Evolutionary conservation across 768 basidiomycete species (phyloP).

Genomic region (Phylloporus sp.): DNA sequence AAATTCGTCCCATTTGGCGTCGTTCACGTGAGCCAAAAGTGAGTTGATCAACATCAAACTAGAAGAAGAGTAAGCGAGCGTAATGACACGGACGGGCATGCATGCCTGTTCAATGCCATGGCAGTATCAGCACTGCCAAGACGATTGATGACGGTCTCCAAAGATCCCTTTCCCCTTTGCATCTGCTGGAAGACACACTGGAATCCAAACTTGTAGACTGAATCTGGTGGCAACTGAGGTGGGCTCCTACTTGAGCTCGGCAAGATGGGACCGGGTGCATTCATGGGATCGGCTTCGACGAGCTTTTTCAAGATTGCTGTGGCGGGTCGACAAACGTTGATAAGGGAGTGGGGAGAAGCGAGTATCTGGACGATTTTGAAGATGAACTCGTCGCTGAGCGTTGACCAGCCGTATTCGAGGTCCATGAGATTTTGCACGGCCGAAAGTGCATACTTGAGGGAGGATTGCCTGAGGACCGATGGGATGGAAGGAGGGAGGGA

Average conservation of each 20-base stretch:
- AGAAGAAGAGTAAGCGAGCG: slow-evolving; percentile 8
- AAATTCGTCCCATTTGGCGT: slow-evolving; percentile 75
- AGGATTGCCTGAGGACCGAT: slow-evolving; percentile 6
- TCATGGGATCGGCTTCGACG: slow-evolving; percentile 78
- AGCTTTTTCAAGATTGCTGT: slow-evolving; percentile 86
- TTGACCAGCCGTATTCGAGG: slow-evolving; percentile 75
- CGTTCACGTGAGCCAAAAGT: slow-evolving; percentile 72
- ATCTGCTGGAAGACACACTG: slow-evolving; percentile 78
- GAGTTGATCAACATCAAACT: slow-evolving; percentile 92
- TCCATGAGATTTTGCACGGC: slow-evolving; percentile 89
- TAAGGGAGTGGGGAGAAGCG: slow-evolving; percentile 65
- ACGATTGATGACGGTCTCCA: slow-evolving; percentile 79
- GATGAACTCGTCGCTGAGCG: slow-evolving; percentile 69
- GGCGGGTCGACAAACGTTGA: slow-evolving; percentile 90
- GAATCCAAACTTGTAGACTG: slow-evolving; percentile 81
- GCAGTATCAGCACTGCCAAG: slow-evolving; percentile 79
- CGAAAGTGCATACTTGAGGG: slow-evolving; percentile 68
- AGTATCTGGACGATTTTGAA: slow-evolving; percentile 73
- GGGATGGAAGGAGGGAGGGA: not conserved
- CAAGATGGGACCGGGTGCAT: slow-evolving; percentile 51
- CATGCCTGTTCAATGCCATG: slow-evolving; percentile 77
- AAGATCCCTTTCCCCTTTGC: slow-evolving; percentile 59
- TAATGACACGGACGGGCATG: not conserved
- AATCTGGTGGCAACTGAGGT: slow-evolving; percentile 55
- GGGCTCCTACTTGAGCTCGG: slow-evolving; percentile 58